These are phyloP conservation scores for Immersiella caudata DNA, from an alignment of 495 filamentous ascomycete genomes.

Conservation along the genomic window DNA sequence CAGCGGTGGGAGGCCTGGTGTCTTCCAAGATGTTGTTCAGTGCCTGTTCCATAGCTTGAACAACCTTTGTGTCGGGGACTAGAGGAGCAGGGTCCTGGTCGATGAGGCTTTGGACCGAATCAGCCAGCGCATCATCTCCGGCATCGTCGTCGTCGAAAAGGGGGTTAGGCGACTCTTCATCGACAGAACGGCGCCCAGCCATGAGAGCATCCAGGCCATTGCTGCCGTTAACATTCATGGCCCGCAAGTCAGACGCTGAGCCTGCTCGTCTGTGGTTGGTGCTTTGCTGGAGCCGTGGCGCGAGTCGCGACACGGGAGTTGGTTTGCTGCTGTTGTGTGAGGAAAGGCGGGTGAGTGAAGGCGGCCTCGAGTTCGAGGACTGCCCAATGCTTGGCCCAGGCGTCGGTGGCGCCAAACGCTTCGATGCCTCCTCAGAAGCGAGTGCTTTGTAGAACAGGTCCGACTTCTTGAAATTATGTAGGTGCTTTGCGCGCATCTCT, in stretches of 20 bases:
- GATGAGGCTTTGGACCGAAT: conserved; percentile 54
- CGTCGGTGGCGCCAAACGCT: conserved; percentile 34
- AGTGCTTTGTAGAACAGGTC: conserved; percentile 95
- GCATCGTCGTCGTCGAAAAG: conserved; percentile 60
- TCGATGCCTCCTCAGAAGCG: conserved; percentile 79
- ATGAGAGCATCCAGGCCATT: conserved; percentile 40
- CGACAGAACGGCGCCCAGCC: conserved; percentile 47
- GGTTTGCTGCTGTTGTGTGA: conserved; percentile 46
- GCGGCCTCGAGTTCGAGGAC: conserved; percentile 19
- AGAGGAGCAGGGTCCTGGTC: conserved; percentile 47
- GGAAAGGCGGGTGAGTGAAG: conserved; percentile 35
- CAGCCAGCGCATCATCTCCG: conserved; percentile 54
- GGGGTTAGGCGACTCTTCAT: conserved; percentile 47
- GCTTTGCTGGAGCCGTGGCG: conserved; percentile 37
- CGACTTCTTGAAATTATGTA: conserved; percentile 84
- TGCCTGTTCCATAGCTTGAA: conserved; percentile 92
- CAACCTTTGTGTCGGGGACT: conserved; percentile 61
- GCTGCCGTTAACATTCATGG: conserved; percentile 35
- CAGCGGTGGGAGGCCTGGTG: conserved; percentile 57
- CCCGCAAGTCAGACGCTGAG: conserved; percentile 50
- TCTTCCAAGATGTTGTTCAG: conserved; percentile 94
- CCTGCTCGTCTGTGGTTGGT: conserved; percentile 41
- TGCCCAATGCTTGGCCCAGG: conserved; percentile 34
- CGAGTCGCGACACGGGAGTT: conserved; percentile 43
- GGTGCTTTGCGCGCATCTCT: conserved; percentile 76